Conservation (phyloP, 208 protist genomes). For the Acanthamoeba polyphaga region DNA sequence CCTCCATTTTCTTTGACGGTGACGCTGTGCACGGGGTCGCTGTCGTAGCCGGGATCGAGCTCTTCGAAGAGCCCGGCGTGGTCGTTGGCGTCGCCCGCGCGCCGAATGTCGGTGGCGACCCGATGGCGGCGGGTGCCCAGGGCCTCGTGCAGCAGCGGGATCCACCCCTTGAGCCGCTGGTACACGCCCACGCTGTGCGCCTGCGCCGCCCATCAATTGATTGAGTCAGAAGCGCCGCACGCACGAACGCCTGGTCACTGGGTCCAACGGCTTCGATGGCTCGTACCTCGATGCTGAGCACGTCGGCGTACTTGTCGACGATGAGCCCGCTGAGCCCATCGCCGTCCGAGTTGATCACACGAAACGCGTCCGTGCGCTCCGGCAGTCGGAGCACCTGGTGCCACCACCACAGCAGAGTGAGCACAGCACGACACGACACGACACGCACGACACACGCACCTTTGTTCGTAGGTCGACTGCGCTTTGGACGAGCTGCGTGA, state of each 20-base stretch:
- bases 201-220: neutral
- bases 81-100: neutral
- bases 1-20: neutral
- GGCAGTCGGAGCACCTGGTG: slow-evolving; percentile 26
- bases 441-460: neutral
- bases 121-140: slow-evolving; percentile 5
- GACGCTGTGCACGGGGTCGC: neutral
- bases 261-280: too few species aligned
- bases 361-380: slow-evolving; percentile 44
- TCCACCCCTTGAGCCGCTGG: slow-evolving; percentile 29
- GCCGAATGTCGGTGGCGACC: slow-evolving; percentile 48
- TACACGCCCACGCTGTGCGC: slow-evolving; percentile 64
- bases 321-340: slow-evolving; percentile 42
- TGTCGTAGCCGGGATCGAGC: neutral
- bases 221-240: too few species aligned
- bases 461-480: slow-evolving; percentile 38
- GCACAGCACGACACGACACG: neutral
- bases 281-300: slow-evolving; percentile 47
- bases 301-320: slow-evolving; percentile 58
- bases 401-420: neutral
- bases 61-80: neutral
- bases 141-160: slow-evolving; percentile 21
- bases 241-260: too few species aligned
- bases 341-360: slow-evolving; percentile 49
- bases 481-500: neutral